Conservation (phyloP, 2,329 filamentous ascomycete genomes). For the Cordyceps cicadae region DNA sequence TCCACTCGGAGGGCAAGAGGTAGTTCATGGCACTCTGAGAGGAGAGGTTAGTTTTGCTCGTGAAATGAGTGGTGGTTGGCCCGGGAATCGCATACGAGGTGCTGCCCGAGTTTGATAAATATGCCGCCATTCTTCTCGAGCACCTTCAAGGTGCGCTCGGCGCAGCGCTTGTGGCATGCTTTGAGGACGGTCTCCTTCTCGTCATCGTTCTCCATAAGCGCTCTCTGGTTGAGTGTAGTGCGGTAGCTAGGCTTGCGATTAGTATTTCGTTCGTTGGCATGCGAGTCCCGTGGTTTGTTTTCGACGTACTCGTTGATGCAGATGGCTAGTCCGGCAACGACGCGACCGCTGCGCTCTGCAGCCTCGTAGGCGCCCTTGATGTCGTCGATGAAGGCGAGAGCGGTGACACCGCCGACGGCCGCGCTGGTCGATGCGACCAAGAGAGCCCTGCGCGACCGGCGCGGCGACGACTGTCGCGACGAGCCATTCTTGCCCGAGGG, state of each 20-base stretch:
- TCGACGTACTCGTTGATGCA: conserved; percentile 75
- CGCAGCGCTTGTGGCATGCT: conserved; percentile 87
- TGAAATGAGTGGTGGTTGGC: neutral
- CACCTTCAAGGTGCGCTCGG: conserved; percentile 74
- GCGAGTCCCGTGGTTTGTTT: neutral
- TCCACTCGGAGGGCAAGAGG: conserved; percentile 85
- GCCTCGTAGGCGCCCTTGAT: conserved; percentile 70
- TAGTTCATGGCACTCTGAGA: conserved; percentile 88
- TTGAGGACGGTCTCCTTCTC: conserved; percentile 62
- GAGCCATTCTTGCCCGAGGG: conserved; percentile 15
- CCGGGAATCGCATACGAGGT: conserved; percentile 50
- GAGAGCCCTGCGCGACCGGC: conserved; percentile 25
- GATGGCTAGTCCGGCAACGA: conserved; percentile 63
- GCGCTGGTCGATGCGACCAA: conserved; percentile 44
- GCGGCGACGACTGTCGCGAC: conserved; percentile 16
- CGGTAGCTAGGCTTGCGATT: conserved; percentile 59
- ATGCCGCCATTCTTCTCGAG: conserved; percentile 96
- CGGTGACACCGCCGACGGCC: conserved; percentile 39
- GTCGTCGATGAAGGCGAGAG: conserved; percentile 54
- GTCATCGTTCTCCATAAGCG: conserved; percentile 52
- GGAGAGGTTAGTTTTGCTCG: conserved; percentile 18
- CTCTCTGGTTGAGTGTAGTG: conserved; percentile 64
- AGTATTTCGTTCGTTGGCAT: neutral
- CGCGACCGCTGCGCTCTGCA: conserved; percentile 68
- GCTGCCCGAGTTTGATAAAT: conserved; percentile 96